Evolutionary conservation across 768 basidiomycete genomes (phyloP), one percentile per base, ranked within the genome.

Genomic region (Kwoniella newhampshirensis): DNA sequence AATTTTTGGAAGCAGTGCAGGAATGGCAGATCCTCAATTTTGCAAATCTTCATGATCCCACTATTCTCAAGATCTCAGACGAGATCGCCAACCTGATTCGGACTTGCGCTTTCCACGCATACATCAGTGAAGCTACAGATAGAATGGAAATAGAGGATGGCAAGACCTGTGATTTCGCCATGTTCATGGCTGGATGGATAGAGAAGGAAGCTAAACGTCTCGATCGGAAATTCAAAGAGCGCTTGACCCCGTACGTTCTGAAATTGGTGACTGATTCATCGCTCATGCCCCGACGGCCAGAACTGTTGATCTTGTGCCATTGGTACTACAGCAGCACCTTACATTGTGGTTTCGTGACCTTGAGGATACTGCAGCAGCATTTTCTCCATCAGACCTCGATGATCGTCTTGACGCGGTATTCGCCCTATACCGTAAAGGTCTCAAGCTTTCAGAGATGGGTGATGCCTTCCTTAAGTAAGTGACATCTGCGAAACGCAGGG

Each of bases 161-260:
- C 18, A 71, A 66, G 56, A 71, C 68, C 18, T 54, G 62, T 30
- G 66, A 62, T 4, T 67, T 74, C 60, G 77, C 65, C 30, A 68
- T 48, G 54, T 52, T 54, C 1, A 84, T 94, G 83, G 89, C 89
- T 3, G 87, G 88, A 44, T 93, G 94, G 78, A 78, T 96, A 1
- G 91, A 94, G 80, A 94, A 91, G 74, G 78, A 81, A 35, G 84
- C 88, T 17, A 92, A 93, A 75, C 78, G 81, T 23, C 80, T 94
- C 30, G 88, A 92, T 75, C 91, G 91, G 75, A 84, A 87, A 56
- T 99, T 94, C 77, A 84, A 86, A 0, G 84, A 88, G 53, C 87
- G 89, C 28, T 73, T 97, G 20, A 80, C 92, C 28, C 87, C 85
- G 89, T 92, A 71, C 27, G 84, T 80, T 21, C 49, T 51, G 15